A percentile compares a stretch with the other conserved stretches of the same genome.
Evolutionary conservation across 2,329 filamentous ascomycete genomes (phyloP).

Genomic region (Aspergillus hiratsukae): DNA sequence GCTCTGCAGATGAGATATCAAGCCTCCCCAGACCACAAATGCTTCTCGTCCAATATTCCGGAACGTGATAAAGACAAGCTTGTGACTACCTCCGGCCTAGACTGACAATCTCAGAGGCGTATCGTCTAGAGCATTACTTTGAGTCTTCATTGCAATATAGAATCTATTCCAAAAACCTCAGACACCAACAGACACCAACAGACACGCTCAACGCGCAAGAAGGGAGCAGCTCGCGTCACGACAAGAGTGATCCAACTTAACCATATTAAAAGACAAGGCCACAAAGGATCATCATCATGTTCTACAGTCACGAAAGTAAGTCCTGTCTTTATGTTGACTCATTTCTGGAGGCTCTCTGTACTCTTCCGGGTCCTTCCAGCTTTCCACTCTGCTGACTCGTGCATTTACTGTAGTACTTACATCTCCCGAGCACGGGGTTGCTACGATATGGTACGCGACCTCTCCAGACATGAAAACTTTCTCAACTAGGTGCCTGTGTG

Average conservation of each 20-base stretch:
- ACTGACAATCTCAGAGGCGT: not conserved
- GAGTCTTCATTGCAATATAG: not conserved
- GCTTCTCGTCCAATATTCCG: not conserved
- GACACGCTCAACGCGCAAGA: not conserved
- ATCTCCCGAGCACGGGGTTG: constrained; percentile 81
- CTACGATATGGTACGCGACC: constrained; percentile 76
- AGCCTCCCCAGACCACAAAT: not conserved
- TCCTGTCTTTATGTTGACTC: constrained; percentile 6
- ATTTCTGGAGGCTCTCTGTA: not conserved
- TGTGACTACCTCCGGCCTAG: not conserved
- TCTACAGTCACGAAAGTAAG: constrained; percentile 92
- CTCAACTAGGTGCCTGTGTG: not conserved
- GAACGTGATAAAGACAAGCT: not conserved
- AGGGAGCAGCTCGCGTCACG: not conserved
- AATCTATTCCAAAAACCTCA: not conserved
- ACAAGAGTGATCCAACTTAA: not conserved
- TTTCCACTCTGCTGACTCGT: not conserved
- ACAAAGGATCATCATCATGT: constrained; percentile 55
- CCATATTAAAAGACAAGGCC: not conserved
- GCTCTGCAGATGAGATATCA: not conserved
- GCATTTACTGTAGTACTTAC: constrained; percentile 59
- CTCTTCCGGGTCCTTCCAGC: constrained; percentile 16
- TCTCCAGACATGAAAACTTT: not conserved
- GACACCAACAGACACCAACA: not conserved
- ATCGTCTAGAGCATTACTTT: not conserved